Base-by-base conservation (phyloP, 2,329 filamentous ascomycete genomes). In the Exophiala xenobiotica region DNA sequence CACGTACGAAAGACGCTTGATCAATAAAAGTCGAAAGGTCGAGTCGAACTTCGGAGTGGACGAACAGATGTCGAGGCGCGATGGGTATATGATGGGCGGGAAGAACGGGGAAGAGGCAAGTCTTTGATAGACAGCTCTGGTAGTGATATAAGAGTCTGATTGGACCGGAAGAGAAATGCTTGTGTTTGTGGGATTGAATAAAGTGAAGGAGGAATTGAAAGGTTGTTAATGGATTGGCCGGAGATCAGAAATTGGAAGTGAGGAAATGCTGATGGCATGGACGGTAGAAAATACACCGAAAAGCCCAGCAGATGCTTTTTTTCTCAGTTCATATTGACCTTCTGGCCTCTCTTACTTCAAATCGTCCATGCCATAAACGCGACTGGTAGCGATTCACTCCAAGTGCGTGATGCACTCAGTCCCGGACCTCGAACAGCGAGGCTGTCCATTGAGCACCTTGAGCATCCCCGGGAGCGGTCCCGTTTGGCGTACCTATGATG, bases 91-190 rank as follows among this genome's bases (percentile, higher is more conserved):
- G 26, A 35, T 22, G 50, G 20, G 23, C 9, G n/a, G 38, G 38
- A 40, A 40, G 19, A 40, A 43, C 16, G 48, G 38, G 22, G 38
- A n/a, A 14, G 31, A 42, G 18, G 41, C 49, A 52, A 49, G 38
- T 38, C 27, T 46, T 51, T 48, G 31, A 41, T 48, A 42, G 26
- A 27, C 29, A n/a, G 38, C 33, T 11, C 18, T 9, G 46, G 53
- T 33, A 24, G 18, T n/a, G 8, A n/a, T 11, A 18, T 18, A 18
- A 29, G 22, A 27, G 35, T 40, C 12, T 31, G 6, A 23, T 5
- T 12, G 9, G 12, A 4, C 4, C 16, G 27, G n/a, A 19, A 46
- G 37, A 12, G 33, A 24, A 2, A 16, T 27, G 7, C 16, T 16
- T 14, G 4, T 6, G 6, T 1, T 8, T 11, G 11, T 27, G 20